A percentile compares a stretch with the other conserved stretches of the same genome.
Evolutionary conservation across 495 filamentous ascomycete species (phyloP).

Genomic region (Parachaetomium inaequale): DNA sequence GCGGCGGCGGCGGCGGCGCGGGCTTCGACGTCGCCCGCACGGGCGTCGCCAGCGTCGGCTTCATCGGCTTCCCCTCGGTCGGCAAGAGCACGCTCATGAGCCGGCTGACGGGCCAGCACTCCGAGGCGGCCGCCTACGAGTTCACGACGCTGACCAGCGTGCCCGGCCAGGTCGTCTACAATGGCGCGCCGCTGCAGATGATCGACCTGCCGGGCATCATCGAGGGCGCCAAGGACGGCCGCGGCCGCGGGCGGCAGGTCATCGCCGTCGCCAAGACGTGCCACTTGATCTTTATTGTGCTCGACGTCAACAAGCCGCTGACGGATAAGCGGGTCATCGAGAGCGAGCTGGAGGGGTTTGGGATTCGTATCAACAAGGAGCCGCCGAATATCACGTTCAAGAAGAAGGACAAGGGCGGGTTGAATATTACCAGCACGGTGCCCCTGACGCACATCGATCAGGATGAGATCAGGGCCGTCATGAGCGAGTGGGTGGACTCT

Average conservation of each 20-base stretch:
- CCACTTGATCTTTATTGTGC: conserved; percentile 96
- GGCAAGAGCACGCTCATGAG: conserved; percentile 98
- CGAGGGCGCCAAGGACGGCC: conserved; percentile 96
- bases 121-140: conserved; percentile 95
- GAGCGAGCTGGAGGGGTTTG: conserved; percentile 94
- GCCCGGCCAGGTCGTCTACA: conserved; percentile 93
- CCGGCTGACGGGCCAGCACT: conserved; percentile 90
- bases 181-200: conserved; percentile 95
- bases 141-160: conserved; percentile 98
- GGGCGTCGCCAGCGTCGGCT: conserved; percentile 91
- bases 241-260: conserved; percentile 96
- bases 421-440: conserved; percentile 89
- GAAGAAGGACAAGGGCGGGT: conserved; percentile 98
- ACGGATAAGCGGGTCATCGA: conserved; percentile 97
- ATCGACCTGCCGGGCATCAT: conserved; percentile 99
- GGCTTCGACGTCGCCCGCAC: conserved; percentile 98
- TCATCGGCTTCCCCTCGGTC: conserved; percentile 87
- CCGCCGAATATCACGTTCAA: conserved; percentile 97
- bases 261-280: conserved; percentile 99
- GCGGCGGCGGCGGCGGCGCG: conserved; percentile 81
- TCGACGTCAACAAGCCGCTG: conserved; percentile 97
- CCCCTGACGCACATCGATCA: conserved; percentile 88
- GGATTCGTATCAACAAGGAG: conserved; percentile 94
- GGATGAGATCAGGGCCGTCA: conserved; percentile 96
- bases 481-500: conserved; percentile 59